Evolutionary conservation across 495 filamentous ascomycete genomes (phyloP).

Genomic region (Aspergillus avenaceus): DNA sequence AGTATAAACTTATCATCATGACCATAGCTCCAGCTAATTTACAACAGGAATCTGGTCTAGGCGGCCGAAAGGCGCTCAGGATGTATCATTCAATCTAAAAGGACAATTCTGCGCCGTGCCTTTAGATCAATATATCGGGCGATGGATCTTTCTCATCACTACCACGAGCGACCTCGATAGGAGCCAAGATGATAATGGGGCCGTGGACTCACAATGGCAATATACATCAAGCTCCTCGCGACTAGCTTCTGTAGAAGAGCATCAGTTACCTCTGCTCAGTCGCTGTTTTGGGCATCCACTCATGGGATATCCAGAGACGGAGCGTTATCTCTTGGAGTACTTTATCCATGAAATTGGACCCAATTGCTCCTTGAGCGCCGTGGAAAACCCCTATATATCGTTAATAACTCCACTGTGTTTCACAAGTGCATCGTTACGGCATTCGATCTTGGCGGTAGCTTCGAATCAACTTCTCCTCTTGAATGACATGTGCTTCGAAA

Average conservation of each 20-base stretch:
- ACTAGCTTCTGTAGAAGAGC: not conserved
- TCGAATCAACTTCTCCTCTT: conserved; percentile 15
- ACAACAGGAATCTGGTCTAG: no score
- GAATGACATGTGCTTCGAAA: not conserved
- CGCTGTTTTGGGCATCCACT: conserved; percentile 6
- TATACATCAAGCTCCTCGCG: no score
- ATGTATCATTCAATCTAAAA: not conserved
- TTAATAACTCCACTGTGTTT: conserved; percentile 13
- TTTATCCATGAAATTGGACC: conserved; percentile 17
- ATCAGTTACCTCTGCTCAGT: not conserved
- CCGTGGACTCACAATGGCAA: no score
- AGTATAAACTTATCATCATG: not conserved
- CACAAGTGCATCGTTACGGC: conserved; percentile 2
- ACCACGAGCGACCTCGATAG: conserved; percentile 5
- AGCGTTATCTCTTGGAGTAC: conserved; percentile 16
- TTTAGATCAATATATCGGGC: conserved; percentile 7
- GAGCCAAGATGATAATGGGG: no score
- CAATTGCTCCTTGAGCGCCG: conserved; percentile 12
- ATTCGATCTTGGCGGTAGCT: conserved; percentile 15
- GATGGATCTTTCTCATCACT: conserved; percentile 16
- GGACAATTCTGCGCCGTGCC: conserved; percentile 8
- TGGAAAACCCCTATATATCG: conserved; percentile 17
- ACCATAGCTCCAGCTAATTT: not conserved
- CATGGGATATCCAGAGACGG: conserved; percentile 1
- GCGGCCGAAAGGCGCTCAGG: no score